Base-by-base conservation (phyloP, 495 filamentous ascomycete genomes). In the Penicillium desertorum region DNA sequence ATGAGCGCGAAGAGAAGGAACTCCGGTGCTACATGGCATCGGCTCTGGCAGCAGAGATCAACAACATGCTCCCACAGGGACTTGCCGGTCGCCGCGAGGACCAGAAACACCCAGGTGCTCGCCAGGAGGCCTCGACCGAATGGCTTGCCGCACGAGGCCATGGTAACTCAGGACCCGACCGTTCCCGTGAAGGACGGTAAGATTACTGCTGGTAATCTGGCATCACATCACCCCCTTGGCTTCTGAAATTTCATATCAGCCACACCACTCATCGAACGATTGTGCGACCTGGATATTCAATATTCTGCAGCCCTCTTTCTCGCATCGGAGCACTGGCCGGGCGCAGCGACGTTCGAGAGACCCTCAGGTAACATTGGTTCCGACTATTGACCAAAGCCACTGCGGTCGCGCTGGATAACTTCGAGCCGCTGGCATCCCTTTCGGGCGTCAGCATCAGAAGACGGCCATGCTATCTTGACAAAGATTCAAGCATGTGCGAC, bases 1-100 rank as follows among this genome's bases (percentile, higher is more conserved):
- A 98, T 65, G 83, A 86, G 63, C 81, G 83, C 12, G 94, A 99
- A 67, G 89, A 95, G 67, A 81, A 79, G 36, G 95, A 98, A 65
- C 81, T 98, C 16, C 83, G 89, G 52, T 75, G 77, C 49, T 91
- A 88, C 68, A 87, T 91, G 44, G 83, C 89, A 23, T 79, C 81
- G 30, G 85, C 87, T 2, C 86, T 96, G 45, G 85, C 90, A 1
- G 73, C 76, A 10, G 79, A 83, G 56, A 76, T 88, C 50, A 80
- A 79, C 57, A 80, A 77, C 36, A 76, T 87, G 44, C 58, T 81
- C 4, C 83, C 80, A 3, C 71, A 69, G 45, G 66, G 59, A 50
- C 52, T 68, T 55, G 51, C 56, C 11, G 61, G 64, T 36, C 69
- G 75, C 45, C 60, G 64, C 19, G 74, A 76, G 46, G 75, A 78